phyloP scores from a whole-genome alignment of 176 grass and related monocot genomes.

The Triticum dicoccoides region DNA sequence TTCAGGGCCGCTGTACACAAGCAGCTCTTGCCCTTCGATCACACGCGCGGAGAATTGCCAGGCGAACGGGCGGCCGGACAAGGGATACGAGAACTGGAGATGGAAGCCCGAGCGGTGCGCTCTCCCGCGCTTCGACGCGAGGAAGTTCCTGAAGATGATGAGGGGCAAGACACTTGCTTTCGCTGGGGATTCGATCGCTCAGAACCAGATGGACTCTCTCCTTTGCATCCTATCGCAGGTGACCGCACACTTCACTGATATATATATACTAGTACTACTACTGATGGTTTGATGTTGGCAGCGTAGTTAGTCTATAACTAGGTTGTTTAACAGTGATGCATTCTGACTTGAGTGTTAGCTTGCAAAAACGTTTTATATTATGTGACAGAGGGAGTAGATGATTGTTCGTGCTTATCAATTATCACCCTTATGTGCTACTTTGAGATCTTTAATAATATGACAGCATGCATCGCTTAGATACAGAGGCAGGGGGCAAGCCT shows the following conservation, averaged over 20 bases:
- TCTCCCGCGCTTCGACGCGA: conserved; percentile 70
- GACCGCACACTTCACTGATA: background rate
- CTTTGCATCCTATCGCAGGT: conserved; percentile 93
- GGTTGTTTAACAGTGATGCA: background rate
- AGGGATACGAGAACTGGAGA: conserved; percentile 84
- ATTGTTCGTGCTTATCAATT: too few relatives aligned
- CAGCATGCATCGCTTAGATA: too few relatives aligned
- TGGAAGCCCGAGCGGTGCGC: conserved; percentile 75
- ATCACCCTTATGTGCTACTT: too few relatives aligned
- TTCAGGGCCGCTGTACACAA: conserved; percentile 68
- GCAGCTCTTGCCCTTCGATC: conserved; percentile 80
- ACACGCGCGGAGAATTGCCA: conserved; percentile 83
- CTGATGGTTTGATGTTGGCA: background rate
- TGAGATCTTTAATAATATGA: too few relatives aligned
- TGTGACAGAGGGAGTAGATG: too few relatives aligned
- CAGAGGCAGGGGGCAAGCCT: too few relatives aligned
- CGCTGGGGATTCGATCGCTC: conserved; percentile 81
- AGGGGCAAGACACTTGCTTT: conserved; percentile 87
- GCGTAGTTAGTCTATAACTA: background rate
- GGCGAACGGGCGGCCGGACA: conserved; percentile 79
- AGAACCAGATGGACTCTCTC: conserved; percentile 95
- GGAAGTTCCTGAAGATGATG: conserved; percentile 86
- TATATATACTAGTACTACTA: background rate
- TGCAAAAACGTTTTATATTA: too few relatives aligned
- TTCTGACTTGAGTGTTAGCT: background rate